Base-by-base conservation (phyloP, 768 basidiomycete species). In the Melanogaster broomeanus region DNA sequence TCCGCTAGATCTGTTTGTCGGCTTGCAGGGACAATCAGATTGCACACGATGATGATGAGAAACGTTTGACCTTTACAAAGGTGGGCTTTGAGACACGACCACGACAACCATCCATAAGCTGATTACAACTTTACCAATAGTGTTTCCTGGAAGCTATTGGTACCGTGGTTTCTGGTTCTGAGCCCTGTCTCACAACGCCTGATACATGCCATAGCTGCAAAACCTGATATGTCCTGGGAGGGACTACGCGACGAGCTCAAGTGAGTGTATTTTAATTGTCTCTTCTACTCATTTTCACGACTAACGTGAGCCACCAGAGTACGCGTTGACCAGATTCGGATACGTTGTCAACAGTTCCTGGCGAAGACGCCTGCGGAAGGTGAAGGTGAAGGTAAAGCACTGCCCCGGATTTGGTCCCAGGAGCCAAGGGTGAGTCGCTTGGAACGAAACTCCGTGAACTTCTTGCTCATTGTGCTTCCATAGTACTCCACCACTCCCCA, bases 11-110 rank as follows among this genome's bases (percentile, higher is more conserved):
- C 10, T 69, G 57, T 34, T 30, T 69, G 21, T 64, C 64, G 0
- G 62, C 66, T 6, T 67, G 65, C 40, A 57, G 58, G 11, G 65
- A 69, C n/a, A 44, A 42, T 12, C 62, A 67, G 4, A 4, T 38
- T 21, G 65, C 67, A 8, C 52, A 57, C 11, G 66, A 67, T 35
- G 62, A 67, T 34, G 34, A 49, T 12, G 42, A 45, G 40, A 52
- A 30, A 27, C 45, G 33, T 19, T 12, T 53, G 10, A 66, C 66
- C 8, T 64, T 66, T 33, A 66, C 65, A 13, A 64, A 58, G 64
- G 65, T 66, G 16, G 4, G 6, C 0, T 41, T 22, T 34, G n/a
- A 16, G n/a, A 4, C 15, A 27, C 18, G 6, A n/a, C n/a, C 25
- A 5, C 22, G 6, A 25, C 6, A 34, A 38, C 35, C 37, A n/a